Evolutionary conservation across 176 grass and related monocot species (phyloP).

Genomic region (Hsuehochloa calcarea): DNA sequence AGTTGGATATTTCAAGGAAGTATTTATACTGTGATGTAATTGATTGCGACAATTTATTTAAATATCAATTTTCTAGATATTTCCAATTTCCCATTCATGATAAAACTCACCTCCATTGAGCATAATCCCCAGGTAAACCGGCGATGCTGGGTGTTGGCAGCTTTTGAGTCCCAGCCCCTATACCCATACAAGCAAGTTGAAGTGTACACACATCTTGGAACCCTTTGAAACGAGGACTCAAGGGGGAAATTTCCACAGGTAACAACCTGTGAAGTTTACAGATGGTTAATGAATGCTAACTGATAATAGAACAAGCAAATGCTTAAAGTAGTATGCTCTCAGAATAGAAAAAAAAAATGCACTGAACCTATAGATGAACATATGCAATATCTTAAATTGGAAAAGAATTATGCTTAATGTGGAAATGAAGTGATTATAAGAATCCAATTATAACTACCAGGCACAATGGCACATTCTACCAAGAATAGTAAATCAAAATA

Average conservation of each 20-base stretch:
- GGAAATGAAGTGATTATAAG: background rate
- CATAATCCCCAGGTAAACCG: constrained; percentile 88
- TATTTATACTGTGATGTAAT: background rate
- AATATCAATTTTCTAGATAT: background rate
- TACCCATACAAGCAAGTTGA: constrained; percentile 89
- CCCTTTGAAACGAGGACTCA: constrained; percentile 89
- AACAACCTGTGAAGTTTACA: constrained; percentile 61
- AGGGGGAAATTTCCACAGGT: constrained; percentile 97
- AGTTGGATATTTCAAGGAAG: background rate
- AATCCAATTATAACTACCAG: background rate
- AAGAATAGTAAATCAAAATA: constrained; percentile 12
- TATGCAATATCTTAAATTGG: background rate
- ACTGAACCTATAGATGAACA: background rate
- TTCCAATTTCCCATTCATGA: background rate
- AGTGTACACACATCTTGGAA: constrained; percentile 97
- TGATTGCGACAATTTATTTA: background rate
- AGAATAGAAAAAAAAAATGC: constrained; percentile 3
- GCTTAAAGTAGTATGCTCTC: background rate
- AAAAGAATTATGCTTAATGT: background rate
- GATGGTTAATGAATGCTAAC: constrained; percentile 6
- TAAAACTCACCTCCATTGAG: constrained; percentile 73
- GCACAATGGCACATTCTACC: background rate
- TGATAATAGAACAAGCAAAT: background rate
- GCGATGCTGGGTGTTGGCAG: constrained; percentile 65
- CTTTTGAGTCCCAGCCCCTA: constrained; percentile 92